Evolutionary conservation across 257 asterid genomes (phyloP), one percentile per base, ranked within the genome.

Genomic region (Sherardia arvensis): DNA sequence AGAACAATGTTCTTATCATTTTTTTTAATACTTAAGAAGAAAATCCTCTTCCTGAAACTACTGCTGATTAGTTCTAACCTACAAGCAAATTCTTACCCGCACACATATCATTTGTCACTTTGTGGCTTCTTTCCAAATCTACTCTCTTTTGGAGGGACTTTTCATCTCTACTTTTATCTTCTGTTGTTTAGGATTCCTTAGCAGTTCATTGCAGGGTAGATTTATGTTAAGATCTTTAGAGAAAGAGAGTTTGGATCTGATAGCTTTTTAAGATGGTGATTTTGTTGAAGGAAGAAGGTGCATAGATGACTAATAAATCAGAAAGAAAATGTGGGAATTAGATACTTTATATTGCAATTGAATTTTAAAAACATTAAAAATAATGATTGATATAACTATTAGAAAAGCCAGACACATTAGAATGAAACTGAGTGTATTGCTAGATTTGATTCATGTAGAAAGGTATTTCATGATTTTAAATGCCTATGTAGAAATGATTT

Each of bases 1-100:
- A n/a, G n/a, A n/a, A 21, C 48, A 54, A 74, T 75, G 73, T 60
- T 68, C 53, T 53, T 67, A 47, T 45, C 34, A 12, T 30, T 30
- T 23, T 60, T 48, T 10, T 71, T 57, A 10, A 15, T 32, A 27
- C 38, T 58, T 43, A 59, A 0, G 49, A 8, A 8, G 11, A 34
- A 53, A 17, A 25, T 49, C 25, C 5, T 36, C 59, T n/a, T 58
- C 47, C 11, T 23, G 26, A 11, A 20, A 20, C 32, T 7, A 32
- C 45, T 38, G 1, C 47, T 29, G 26, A 25, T 34, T 1, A 34
- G 8, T 30, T 8, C 28, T 62, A 36, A 7, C 10, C 21, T 33
- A 55, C n/a, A 36, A 36, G 45, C 45, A 36, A n/a, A 36, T 15
- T 15, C 45, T 9, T 2, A 9, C 45, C 47, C 20, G 43, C n/a